Conservation (phyloP, 2,329 filamentous ascomycete genomes). For the Xylariaceae sp. region DNA sequence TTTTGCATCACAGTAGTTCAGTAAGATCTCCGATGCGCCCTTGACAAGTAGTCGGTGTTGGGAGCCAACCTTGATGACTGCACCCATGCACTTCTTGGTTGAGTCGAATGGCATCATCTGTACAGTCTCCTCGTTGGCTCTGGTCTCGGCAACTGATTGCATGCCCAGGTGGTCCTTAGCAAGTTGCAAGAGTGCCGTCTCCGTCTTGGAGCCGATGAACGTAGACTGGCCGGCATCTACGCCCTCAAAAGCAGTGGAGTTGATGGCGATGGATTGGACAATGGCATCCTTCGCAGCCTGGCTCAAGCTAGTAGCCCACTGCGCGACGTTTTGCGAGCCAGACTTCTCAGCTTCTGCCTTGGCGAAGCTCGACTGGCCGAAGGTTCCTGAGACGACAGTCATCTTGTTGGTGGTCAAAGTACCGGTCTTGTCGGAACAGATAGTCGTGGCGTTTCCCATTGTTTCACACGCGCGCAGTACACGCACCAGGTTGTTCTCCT, state of each 20-base stretch:
- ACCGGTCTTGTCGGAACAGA: conserved; percentile 78
- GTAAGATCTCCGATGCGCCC: conserved; percentile 53
- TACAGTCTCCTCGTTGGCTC: conserved; percentile 40
- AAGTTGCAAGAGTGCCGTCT: conserved; percentile 49
- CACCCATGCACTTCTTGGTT: conserved; percentile 52
- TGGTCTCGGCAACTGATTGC: conserved; percentile 39
- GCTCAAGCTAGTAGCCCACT: conserved; percentile 28
- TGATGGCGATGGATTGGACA: conserved; percentile 47
- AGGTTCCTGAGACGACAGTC: conserved; percentile 69
- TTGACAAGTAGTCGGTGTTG: conserved; percentile 49
- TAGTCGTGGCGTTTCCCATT: conserved; percentile 69
- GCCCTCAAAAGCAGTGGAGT: conserved; percentile 54
- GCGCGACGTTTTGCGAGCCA: conserved; percentile 16
- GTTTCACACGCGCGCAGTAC: conserved; percentile 65
- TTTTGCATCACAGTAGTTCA: conserved; percentile 37
- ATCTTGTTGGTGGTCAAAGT: conserved; percentile 72
- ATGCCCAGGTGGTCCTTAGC: conserved; percentile 48
- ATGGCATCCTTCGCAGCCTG: conserved; percentile 30
- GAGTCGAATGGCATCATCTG: conserved; percentile 54
- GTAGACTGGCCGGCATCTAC: conserved; percentile 38
- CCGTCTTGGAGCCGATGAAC: conserved; percentile 54
- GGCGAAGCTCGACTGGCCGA: conserved; percentile 42
- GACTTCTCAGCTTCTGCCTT: conserved; percentile 21
- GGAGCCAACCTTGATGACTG: conserved; percentile 43
- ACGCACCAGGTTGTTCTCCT: conserved; percentile 68